Evolutionary conservation across 2,329 filamentous ascomycete genomes (phyloP).

Genomic region (Calonectria montana): DNA sequence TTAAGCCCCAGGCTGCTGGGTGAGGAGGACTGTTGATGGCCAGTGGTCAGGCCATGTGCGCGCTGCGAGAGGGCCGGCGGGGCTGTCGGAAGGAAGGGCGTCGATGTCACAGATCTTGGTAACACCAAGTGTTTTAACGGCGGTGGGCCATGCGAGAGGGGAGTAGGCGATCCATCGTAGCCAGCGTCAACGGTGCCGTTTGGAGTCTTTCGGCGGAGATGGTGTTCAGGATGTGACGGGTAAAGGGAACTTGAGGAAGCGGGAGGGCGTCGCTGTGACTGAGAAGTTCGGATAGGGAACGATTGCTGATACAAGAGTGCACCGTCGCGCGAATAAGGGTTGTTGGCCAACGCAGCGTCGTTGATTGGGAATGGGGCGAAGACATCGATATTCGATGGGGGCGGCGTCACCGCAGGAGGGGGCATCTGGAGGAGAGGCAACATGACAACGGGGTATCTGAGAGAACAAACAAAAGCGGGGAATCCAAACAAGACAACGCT

Average conservation of each 20-base stretch:
- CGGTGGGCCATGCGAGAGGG: slow-evolving; percentile 78
- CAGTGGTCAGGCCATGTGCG: slow-evolving; percentile 24
- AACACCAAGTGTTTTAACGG: slow-evolving; percentile 87
- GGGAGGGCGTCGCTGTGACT: slow-evolving; percentile 36
- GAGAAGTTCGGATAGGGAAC: slow-evolving; percentile 49
- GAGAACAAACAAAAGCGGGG: slow-evolving; percentile 38
- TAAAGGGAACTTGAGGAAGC: slow-evolving; percentile 31
- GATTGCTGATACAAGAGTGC: slow-evolving; percentile 39
- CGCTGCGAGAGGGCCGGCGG: slow-evolving; percentile 27
- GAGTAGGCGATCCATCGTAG: slow-evolving; percentile 85
- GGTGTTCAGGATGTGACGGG: slow-evolving; percentile 70
- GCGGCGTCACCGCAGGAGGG: slow-evolving; percentile 60
- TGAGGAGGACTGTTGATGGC: slow-evolving; percentile 27
- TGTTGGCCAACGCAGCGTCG: slow-evolving; percentile 29
- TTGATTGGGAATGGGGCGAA: slow-evolving; percentile 38
- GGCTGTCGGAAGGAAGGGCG: slow-evolving; percentile 26
- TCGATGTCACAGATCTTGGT: slow-evolving; percentile 57
- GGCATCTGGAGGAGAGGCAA: slow-evolving; percentile 64
- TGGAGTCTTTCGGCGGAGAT: slow-evolving; percentile 90
- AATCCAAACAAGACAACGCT: slow-evolving; percentile 43
- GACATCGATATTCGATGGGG: slow-evolving; percentile 53
- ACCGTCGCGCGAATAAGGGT: slow-evolving; percentile 45
- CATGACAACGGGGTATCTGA: slow-evolving; percentile 52
- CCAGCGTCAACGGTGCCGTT: slow-evolving; percentile 92
- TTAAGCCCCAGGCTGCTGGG: slow-evolving; percentile 24